A percentile compares a stretch with the other conserved stretches of the same genome.
Conservation (phyloP, 805 yeast genomes). For the Lachancea fermentati region DNA sequence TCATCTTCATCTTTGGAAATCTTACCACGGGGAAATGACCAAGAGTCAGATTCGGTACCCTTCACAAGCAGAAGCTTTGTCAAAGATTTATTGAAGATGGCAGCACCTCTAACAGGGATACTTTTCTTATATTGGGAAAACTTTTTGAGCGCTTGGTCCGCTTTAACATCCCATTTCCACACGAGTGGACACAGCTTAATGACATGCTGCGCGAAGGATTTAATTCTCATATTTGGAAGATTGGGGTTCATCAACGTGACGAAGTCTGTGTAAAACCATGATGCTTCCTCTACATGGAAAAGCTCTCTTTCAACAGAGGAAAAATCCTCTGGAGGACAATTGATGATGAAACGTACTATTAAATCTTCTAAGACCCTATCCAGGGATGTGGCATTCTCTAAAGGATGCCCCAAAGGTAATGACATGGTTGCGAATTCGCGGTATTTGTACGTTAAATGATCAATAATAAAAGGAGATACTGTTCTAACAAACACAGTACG, state of each 20-base stretch:
- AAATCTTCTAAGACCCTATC: conserved; percentile 80
- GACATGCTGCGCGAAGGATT: conserved; percentile 62
- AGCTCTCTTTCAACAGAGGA: conserved; percentile 61
- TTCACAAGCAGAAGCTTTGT: conserved; percentile 73
- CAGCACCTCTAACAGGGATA: conserved; percentile 96
- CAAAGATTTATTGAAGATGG: conserved; percentile 66
- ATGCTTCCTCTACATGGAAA: conserved; percentile 96
- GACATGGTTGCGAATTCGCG: conserved; percentile 39
- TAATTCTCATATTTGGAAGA: conserved; percentile 73
- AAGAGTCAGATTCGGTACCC: conserved; percentile 73
- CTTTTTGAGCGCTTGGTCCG: conserved; percentile 62
- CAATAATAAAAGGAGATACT: not conserved
- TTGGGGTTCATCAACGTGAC: conserved; percentile 64
- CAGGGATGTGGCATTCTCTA: conserved; percentile 53
- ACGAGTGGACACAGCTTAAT: conserved; percentile 66
- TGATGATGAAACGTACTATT: conserved; percentile 81
- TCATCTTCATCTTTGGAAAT: conserved; percentile 91
- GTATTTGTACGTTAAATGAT: not conserved
- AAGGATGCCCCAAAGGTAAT: conserved; percentile 48
- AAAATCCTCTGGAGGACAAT: conserved; percentile 88
- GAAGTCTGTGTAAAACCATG: conserved; percentile 93
- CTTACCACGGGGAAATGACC: conserved; percentile 98
- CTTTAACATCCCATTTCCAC: conserved; percentile 83
- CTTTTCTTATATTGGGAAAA: conserved; percentile 82
- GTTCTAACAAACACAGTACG: not conserved